A percentile compares a stretch with the other conserved stretches of the same genome.
phyloP scores from a whole-genome alignment of 148 eudicot species.

The Diospyros lotus region DNA sequence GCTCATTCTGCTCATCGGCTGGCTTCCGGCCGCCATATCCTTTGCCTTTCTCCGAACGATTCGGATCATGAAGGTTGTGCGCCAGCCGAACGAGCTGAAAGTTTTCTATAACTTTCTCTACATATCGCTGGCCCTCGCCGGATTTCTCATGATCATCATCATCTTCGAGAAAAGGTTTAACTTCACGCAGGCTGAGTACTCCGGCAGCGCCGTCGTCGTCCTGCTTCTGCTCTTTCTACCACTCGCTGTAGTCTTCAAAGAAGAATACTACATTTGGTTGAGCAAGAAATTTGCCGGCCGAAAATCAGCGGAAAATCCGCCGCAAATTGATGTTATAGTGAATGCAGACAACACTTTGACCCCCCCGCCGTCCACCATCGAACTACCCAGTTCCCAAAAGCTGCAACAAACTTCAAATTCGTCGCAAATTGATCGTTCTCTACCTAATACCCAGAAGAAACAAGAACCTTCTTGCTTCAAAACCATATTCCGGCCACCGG shows the following conservation, averaged over 20 bases:
- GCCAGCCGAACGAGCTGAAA: constrained; percentile 27
- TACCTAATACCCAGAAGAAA: no score
- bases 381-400: neutral
- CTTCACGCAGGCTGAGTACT: constrained; percentile 14
- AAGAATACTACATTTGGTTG: constrained; percentile 19
- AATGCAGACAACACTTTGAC: neutral
- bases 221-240: constrained; percentile 22
- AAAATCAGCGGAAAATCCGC: neutral
- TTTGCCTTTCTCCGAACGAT: constrained; percentile 30
- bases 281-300: neutral
- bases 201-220: constrained; percentile 17
- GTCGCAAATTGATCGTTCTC: no score
- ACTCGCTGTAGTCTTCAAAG: constrained; percentile 11
- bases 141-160: constrained; percentile 43
- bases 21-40: constrained; percentile 48
- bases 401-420: no score
- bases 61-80: neutral
- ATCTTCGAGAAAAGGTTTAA: constrained; percentile 21
- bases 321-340: neutral
- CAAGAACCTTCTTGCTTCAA: neutral
- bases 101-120: constrained; percentile 14
- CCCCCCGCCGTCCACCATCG: neutral
- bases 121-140: neutral
- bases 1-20: constrained; percentile 38
- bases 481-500: constrained; percentile 9